These are phyloP conservation scores for Nematodospora valgi DNA, from an alignment of 805 yeast genomes.

Conservation along the genomic window DNA sequence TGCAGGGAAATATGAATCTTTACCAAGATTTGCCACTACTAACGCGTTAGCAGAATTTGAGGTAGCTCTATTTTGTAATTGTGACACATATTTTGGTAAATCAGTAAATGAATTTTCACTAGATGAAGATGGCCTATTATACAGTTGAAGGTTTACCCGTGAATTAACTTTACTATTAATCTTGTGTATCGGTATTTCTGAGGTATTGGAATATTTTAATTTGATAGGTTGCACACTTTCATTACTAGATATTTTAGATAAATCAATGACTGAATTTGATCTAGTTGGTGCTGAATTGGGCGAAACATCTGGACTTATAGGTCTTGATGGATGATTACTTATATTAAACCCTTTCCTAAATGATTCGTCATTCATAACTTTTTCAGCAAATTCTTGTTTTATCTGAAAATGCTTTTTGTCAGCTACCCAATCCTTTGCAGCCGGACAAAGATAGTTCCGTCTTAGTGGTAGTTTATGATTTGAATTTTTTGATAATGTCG, in stretches of 20 bases:
- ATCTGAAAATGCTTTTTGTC: constrained; percentile 25
- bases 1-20: constrained; percentile 28
- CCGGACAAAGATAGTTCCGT: constrained; percentile 27
- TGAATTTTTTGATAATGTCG: constrained; percentile 12
- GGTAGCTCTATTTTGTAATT: constrained; percentile 13
- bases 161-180: constrained; percentile 40
- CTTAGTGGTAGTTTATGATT: constrained; percentile 5
- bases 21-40: constrained; percentile 13
- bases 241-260: constrained; percentile 30
- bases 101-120: constrained; percentile 14
- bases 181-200: constrained; percentile 35
- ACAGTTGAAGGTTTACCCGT: constrained; percentile 21
- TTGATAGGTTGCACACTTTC: constrained; percentile 38
- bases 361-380: constrained; percentile 35
- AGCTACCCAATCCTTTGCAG: constrained; percentile 40
- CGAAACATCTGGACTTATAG: constrained; percentile 40
- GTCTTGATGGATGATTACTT: constrained; percentile 29
- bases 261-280: constrained; percentile 38
- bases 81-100: constrained; percentile 14
- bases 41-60: constrained; percentile 19
- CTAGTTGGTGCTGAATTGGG: constrained; percentile 41
- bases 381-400: constrained; percentile 31
- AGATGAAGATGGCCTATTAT: constrained; percentile 10
- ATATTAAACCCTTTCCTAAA: constrained; percentile 31
- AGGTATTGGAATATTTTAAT: constrained; percentile 34